Conservation (phyloP, 257 asterid genomes). For the Galeopsis tetrahit region DNA sequence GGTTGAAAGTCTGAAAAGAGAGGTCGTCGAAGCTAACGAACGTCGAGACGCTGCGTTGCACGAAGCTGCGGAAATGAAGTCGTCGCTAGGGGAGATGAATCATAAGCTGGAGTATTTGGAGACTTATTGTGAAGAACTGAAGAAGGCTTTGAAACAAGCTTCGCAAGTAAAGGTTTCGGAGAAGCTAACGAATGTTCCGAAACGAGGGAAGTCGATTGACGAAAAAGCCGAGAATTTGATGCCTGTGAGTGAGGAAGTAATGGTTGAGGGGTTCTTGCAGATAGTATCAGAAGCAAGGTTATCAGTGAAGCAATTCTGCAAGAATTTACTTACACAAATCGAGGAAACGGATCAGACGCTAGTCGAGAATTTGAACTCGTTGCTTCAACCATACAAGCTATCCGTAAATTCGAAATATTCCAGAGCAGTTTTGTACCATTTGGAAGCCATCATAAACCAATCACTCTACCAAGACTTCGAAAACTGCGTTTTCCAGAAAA, state of each 20-base stretch:
- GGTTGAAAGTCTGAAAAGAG: slow-evolving; percentile 58
- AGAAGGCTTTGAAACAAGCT: slow-evolving; percentile 63
- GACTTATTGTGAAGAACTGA: slow-evolving; percentile 76
- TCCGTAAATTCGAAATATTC: slow-evolving; percentile 65
- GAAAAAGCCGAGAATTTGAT: slow-evolving; percentile 17
- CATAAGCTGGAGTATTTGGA: slow-evolving; percentile 75
- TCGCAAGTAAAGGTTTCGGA: slow-evolving; percentile 42
- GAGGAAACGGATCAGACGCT: slow-evolving; percentile 54
- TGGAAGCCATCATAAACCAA: slow-evolving; percentile 84
- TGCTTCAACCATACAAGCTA: slow-evolving; percentile 70
- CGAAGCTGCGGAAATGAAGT: slow-evolving; percentile 71
- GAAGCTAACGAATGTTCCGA: slow-evolving; percentile 46
- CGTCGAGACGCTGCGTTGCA: slow-evolving; percentile 62
- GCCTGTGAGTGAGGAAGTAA: slow-evolving; percentile 70
- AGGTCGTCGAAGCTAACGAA: slow-evolving; percentile 62
- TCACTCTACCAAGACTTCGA: slow-evolving; percentile 85
- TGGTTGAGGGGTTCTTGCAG: slow-evolving; percentile 91
- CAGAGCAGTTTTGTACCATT: slow-evolving; percentile 59
- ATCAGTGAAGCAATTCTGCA: slow-evolving; percentile 88
- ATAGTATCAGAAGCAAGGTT: slow-evolving; percentile 80
- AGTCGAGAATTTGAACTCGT: slow-evolving; percentile 56
- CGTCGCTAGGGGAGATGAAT: slow-evolving; percentile 65
- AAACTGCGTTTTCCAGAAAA: slow-evolving; percentile 74
- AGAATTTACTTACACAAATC: slow-evolving; percentile 55
- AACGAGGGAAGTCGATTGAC: not conserved